phyloP scores from a whole-genome alignment of 768 basidiomycete species.

The Termitomyces sp. region DNA sequence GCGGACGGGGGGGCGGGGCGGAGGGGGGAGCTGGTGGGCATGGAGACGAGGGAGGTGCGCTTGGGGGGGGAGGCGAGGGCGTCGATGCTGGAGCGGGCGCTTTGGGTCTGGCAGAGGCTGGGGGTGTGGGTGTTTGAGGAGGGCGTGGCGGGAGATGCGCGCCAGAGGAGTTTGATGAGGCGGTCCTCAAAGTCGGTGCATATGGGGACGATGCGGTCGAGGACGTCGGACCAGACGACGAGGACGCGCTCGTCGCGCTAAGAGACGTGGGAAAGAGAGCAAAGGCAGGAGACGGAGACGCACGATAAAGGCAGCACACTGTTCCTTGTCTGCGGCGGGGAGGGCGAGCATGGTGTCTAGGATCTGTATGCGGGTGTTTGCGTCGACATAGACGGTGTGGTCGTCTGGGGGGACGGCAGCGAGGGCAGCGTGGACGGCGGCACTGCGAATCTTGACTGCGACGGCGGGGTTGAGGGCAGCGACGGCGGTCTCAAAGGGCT shows the following conservation, averaged over 20 bases:
- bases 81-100: constrained; percentile 14
- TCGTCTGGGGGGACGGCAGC: constrained; percentile 55
- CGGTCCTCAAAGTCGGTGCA: constrained; percentile 74
- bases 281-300: constrained; percentile 22
- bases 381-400: constrained; percentile 65
- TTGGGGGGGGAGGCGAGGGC: constrained; percentile 1
- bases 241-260: constrained; percentile 83
- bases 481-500: constrained; percentile 74
- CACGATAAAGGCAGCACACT: constrained; percentile 84
- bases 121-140: constrained; percentile 18
- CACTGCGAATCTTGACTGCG: constrained; percentile 75
- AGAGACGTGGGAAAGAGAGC: background rate
- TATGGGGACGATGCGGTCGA: constrained; percentile 73
- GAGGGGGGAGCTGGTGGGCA: background rate
- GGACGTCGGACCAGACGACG: constrained; percentile 79
- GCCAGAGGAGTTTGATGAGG: constrained; percentile 82
- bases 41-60: constrained; percentile 5
- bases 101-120: constrained; percentile 20
- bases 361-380: constrained; percentile 83
- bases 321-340: constrained; percentile 80
- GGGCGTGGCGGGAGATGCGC: constrained; percentile 29
- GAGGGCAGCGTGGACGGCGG: constrained; percentile 78
- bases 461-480: constrained; percentile 75
- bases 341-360: constrained; percentile 76
- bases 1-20: background rate